Percentiles rank a stretch among this genome's conserved stretches.
phyloP scores from a whole-genome alignment of 805 yeast species.

The Candida khao-thaluensis region DNA sequence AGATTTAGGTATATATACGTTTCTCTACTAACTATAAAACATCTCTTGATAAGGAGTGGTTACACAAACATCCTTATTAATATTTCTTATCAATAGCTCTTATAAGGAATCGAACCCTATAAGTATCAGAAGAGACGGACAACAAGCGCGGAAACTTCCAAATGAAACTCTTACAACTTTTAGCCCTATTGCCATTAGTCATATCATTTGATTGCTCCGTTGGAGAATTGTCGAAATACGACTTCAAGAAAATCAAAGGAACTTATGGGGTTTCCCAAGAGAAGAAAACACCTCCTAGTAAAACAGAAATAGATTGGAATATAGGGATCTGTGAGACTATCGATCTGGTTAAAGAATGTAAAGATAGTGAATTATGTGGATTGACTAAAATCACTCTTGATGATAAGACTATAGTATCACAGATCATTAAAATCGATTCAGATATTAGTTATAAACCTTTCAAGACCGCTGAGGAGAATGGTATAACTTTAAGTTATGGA shows the following conservation, averaged over 20 bases:
- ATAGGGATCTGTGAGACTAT: constrained; percentile 66
- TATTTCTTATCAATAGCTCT: too few relatives aligned
- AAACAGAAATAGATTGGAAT: constrained; percentile 61
- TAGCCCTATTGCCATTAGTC: constrained; percentile 6
- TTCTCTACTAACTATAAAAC: too few relatives aligned
- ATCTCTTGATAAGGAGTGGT: too few relatives aligned
- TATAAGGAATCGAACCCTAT: too few relatives aligned
- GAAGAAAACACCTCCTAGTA: constrained; percentile 77
- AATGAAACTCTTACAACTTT: constrained; percentile 8
- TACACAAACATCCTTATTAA: too few relatives aligned
- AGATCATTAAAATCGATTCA: constrained; percentile 58
- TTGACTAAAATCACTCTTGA: constrained; percentile 54
- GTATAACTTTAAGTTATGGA: constrained; percentile 39
- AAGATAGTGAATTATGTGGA: constrained; percentile 78
- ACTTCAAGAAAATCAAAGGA: constrained; percentile 51
- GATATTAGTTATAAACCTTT: constrained; percentile 30
- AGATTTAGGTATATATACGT: neutral
- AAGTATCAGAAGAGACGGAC: too few relatives aligned
- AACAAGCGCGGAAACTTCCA: too few relatives aligned
- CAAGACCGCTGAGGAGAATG: constrained; percentile 31
- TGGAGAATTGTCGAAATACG: constrained; percentile 36
- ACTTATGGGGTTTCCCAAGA: constrained; percentile 40
- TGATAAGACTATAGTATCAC: constrained; percentile 49
- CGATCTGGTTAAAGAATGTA: constrained; percentile 50
- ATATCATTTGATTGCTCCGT: constrained; percentile 24